Conservation (phyloP, 1,139 yeast genomes). For the Petasospora fabianii region DNA sequence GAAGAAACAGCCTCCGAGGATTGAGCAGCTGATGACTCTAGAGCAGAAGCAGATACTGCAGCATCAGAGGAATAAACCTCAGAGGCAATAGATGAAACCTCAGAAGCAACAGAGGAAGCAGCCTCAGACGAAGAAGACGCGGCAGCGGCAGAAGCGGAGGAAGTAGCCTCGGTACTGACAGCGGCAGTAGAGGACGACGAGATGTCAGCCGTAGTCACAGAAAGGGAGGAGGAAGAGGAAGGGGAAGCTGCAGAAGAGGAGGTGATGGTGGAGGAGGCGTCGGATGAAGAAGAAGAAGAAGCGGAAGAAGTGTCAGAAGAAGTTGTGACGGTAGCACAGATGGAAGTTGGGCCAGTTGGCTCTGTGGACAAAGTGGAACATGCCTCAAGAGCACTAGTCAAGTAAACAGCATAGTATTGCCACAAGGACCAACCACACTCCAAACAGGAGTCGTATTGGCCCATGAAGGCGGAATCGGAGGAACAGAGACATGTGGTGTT, state of each 20-base stretch:
- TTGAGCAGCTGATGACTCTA: no score
- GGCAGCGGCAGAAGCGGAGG: slow-evolving; percentile 2
- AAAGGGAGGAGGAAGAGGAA: slow-evolving; percentile 10
- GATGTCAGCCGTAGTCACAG: slow-evolving; percentile 3
- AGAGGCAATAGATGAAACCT: slow-evolving; percentile 14
- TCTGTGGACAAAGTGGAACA: slow-evolving; percentile 13
- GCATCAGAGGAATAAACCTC: no score
- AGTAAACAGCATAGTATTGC: slow-evolving; percentile 25
- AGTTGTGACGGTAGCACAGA: slow-evolving; percentile 18
- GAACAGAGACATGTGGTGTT: slow-evolving; percentile 27
- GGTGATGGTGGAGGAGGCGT: slow-evolving; percentile 19
- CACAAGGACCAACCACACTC: slow-evolving; percentile 32
- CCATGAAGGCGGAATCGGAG: slow-evolving; percentile 21
- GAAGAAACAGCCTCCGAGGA: slow-evolving; percentile 9
- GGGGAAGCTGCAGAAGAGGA: slow-evolving; percentile 2
- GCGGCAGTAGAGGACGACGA: no score
- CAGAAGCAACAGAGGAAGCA: slow-evolving; percentile 12
- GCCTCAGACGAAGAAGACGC: slow-evolving; percentile 9
- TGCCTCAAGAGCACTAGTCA: slow-evolving; percentile 12
- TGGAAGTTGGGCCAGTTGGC: slow-evolving; percentile 16
- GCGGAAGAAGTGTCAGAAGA: slow-evolving; percentile 3
- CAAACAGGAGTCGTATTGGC: slow-evolving; percentile 26
- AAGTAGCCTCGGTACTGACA: no score
- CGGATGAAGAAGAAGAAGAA: slow-evolving; percentile 11
- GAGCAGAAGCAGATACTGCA: no score